These are phyloP conservation scores for Backusella westeae DNA, from an alignment of 192 early-diverging fungal genomes.

Conservation along the genomic window DNA sequence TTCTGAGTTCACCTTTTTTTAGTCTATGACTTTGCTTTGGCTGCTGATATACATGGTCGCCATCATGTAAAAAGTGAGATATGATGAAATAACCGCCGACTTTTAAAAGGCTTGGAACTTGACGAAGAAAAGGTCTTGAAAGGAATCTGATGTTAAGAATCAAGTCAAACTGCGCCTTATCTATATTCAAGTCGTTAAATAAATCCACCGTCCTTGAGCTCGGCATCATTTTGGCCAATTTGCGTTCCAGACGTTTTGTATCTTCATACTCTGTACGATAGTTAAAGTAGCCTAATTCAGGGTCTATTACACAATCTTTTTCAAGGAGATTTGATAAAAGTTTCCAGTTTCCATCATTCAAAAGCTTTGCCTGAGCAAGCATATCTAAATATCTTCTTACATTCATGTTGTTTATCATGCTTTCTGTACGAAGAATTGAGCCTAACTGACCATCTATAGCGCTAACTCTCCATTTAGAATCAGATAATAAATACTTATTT, in stretches of 20 bases:
- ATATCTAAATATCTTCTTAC: conserved; percentile 5
- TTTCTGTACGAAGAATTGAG: conserved; percentile 24
- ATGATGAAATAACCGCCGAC: conserved; percentile 38
- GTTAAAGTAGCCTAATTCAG: conserved; percentile 23
- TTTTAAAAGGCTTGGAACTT: conserved; percentile 26
- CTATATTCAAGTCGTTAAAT: neutral
- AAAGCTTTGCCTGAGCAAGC: conserved; percentile 25
- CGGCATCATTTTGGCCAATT: neutral
- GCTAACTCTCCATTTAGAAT: conserved; percentile 26
- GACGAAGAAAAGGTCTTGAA: conserved; percentile 20
- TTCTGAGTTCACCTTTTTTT: conserved; percentile 21
- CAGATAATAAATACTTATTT: neutral
- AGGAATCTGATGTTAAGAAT: conserved; percentile 40
- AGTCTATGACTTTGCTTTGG: conserved; percentile 31
- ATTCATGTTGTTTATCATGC: conserved; percentile 11
- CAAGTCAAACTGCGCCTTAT: conserved; percentile 24
- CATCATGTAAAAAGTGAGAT: conserved; percentile 40
- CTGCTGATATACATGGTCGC: conserved; percentile 20
- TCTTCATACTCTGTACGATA: conserved; percentile 18
- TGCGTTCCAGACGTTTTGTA: neutral
- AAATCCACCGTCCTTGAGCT: neutral
- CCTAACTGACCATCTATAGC: conserved; percentile 24
- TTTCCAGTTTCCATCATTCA: conserved; percentile 28
- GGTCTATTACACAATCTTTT: neutral
- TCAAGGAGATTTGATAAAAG: conserved; percentile 6